These are phyloP conservation scores for Cryptosporidium felis DNA, from an alignment of 169 alveolate genomes.

Conservation along the genomic window DNA sequence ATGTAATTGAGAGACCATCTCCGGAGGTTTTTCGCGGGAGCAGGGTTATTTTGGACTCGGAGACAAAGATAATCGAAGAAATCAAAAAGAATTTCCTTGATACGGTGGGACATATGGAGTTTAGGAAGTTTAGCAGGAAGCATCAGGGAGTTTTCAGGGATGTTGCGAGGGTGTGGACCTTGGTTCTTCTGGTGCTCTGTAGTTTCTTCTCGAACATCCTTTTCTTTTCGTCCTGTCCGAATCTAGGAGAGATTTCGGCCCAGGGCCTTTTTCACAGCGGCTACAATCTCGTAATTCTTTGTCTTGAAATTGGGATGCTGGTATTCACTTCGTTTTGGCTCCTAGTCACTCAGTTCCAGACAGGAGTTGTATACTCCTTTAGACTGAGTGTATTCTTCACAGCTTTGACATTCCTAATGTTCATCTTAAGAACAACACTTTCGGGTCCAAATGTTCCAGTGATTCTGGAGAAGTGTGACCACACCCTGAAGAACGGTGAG, in stretches of 20 bases:
- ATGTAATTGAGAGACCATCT: constrained; percentile 65
- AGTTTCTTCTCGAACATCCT: constrained; percentile 51
- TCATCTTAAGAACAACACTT: constrained; percentile 42
- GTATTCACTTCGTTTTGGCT: constrained; percentile 59
- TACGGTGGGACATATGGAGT: constrained; percentile 64
- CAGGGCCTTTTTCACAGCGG: constrained; percentile 33
- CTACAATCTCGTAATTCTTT: constrained; percentile 21
- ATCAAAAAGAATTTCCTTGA: constrained; percentile 53
- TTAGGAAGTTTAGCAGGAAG: constrained; percentile 56
- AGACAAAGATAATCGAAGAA: constrained; percentile 22
- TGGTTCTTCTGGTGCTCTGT: constrained; percentile 22
- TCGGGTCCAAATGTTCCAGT: background rate
- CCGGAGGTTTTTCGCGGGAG: constrained; percentile 55
- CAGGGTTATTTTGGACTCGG: constrained; percentile 31
- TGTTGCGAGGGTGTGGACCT: constrained; percentile 64
- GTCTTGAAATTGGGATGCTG: constrained; percentile 36
- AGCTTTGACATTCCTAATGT: constrained; percentile 24
- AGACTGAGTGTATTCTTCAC: constrained; percentile 47
- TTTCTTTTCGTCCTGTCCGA: constrained; percentile 65
- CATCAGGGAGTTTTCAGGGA: constrained; percentile 70
- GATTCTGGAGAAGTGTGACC: constrained; percentile 40
- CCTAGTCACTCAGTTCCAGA: constrained; percentile 61
- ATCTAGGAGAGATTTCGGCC: constrained; percentile 37
- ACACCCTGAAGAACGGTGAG: constrained; percentile 13
- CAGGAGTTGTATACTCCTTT: constrained; percentile 67